phyloP scores from a whole-genome alignment of 345 rosid genomes.

The Citrus reticulata region DNA sequence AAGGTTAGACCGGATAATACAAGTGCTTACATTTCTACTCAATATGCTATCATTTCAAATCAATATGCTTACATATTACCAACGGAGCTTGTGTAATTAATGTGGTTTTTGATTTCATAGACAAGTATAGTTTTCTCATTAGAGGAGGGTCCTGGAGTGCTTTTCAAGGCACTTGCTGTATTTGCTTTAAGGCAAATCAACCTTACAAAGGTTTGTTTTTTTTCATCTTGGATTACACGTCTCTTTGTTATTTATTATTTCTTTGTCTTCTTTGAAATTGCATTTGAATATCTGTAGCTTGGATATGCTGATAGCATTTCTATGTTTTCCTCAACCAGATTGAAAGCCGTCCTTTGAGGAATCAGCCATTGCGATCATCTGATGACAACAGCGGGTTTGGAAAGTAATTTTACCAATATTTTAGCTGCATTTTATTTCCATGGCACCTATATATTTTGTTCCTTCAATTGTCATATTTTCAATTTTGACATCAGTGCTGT shows the following conservation, averaged over 20 bases:
- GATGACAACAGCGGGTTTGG: slow-evolving; percentile 50
- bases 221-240: not conserved
- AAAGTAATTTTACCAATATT: slow-evolving; percentile 35
- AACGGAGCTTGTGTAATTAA: slow-evolving; percentile 4
- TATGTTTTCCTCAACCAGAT: slow-evolving; percentile 48
- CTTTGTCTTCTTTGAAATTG: not conserved
- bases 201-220: slow-evolving; percentile 62
- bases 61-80: not conserved
- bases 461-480: not conserved
- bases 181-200: slow-evolving; percentile 88
- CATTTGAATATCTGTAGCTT: slow-evolving; percentile 3
- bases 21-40: not conserved
- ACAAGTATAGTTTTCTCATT: slow-evolving; percentile 94
- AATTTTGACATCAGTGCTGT: not conserved
- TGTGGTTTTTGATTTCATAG: slow-evolving; percentile 35
- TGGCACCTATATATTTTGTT: not conserved
- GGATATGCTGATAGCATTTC: not conserved
- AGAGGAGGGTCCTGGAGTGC: slow-evolving; percentile 96
- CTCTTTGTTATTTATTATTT: not conserved
- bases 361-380: slow-evolving; percentile 55
- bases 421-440: slow-evolving; percentile 6
- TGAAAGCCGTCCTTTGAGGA: slow-evolving; percentile 92
- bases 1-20: slow-evolving; percentile 53
- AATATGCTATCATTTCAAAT: not conserved
- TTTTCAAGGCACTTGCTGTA: slow-evolving; percentile 98